Base-by-base conservation (phyloP, 1,139 yeast genomes). In the Kodamaea alishanica region DNA sequence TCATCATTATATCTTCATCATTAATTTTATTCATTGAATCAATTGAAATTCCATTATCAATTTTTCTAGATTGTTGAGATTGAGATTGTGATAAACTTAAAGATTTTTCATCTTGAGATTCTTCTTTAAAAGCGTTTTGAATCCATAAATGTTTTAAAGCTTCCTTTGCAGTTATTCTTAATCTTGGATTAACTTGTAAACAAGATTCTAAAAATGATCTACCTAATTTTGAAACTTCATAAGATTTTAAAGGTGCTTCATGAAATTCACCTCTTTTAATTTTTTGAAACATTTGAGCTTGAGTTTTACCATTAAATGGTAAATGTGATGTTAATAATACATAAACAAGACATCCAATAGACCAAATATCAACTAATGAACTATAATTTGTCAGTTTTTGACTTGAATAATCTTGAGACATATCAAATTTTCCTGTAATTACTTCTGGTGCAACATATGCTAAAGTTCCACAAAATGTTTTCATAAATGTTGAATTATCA, bases 381-480 rank as follows among this genome's bases (percentile, higher is more conserved):
- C 96, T 87, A 55, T 92, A 92, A 40, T 83, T 72, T 27, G 57
- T 61, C 24, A 24, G 30, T 63, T 57, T 39, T 8, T 50, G 48
- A 24, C 50, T 36, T 29, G 53, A 36, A 30, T 44, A 41, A 36
- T 55, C 56, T 44, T 54, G 65, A 35, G 60, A 63, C 38, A 28
- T 37, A 39, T 73, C 79, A 49, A 69, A 72, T 52, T 81, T 81
- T 1, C 92, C 92, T 4, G 84, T 79, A 34, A 92, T 79, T 6
- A 92, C 89, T 60, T 92, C 98, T 0, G 98, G 98, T 0, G 98
- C 97, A 35, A 88, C 84, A 50, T 88, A 88, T 1, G 95, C 95
- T 45, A 87, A 61, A 0, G 96, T 88, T 2, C 96, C 96, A 61
- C 96, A 88, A 51, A 88, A 88, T 0, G 96, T 87, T 54, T 84